A percentile compares a stretch with the other conserved stretches of the same genome.
phyloP scores from a whole-genome alignment of 2,329 filamentous ascomycete species.

The Neonectria coccinea region DNA sequence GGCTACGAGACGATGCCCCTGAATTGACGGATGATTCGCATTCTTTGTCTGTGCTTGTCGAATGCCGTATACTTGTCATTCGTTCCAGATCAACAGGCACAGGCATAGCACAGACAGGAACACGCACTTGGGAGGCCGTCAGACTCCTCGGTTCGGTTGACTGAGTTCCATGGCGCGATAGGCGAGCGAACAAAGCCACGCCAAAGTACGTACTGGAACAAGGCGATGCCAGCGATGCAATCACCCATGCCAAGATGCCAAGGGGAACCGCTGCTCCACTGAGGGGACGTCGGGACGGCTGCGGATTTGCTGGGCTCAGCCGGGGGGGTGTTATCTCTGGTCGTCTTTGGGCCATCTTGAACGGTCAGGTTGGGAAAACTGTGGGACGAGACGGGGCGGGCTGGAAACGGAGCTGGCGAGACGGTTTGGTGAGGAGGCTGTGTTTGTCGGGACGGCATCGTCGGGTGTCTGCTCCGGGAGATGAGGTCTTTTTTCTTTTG shows the following conservation, averaged over 20 bases:
- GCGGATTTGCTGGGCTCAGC: conserved; percentile 18
- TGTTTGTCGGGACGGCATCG: conserved; percentile 23
- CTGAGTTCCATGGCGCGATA: conserved; percentile 31
- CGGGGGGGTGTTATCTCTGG: conserved; percentile 29
- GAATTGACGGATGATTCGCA: not conserved
- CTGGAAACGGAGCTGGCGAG: conserved; percentile 3
- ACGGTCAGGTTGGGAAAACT: conserved; percentile 8
- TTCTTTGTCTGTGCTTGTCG: too few species aligned
- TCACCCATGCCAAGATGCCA: conserved; percentile 12
- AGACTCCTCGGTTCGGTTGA: not conserved
- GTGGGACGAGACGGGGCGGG: conserved; percentile 19
- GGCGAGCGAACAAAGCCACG: conserved; percentile 33
- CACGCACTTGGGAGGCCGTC: conserved; percentile 5
- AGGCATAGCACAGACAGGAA: conserved; percentile 10
- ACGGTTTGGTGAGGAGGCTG: conserved; percentile 1
- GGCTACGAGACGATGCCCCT: not conserved
- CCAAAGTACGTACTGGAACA: not conserved
- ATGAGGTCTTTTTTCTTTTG: conserved; percentile 25
- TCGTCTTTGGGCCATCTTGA: conserved; percentile 3
- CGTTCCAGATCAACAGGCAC: conserved; percentile 11
- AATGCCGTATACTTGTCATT: too few species aligned
- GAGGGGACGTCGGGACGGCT: conserved; percentile 10
- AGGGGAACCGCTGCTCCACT: conserved; percentile 21
- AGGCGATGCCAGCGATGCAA: conserved; percentile 24
- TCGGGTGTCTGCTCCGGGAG: conserved; percentile 30